phyloP scores from a whole-genome alignment of 139 green algal genomes.

The Chlorella ohadii region DNA sequence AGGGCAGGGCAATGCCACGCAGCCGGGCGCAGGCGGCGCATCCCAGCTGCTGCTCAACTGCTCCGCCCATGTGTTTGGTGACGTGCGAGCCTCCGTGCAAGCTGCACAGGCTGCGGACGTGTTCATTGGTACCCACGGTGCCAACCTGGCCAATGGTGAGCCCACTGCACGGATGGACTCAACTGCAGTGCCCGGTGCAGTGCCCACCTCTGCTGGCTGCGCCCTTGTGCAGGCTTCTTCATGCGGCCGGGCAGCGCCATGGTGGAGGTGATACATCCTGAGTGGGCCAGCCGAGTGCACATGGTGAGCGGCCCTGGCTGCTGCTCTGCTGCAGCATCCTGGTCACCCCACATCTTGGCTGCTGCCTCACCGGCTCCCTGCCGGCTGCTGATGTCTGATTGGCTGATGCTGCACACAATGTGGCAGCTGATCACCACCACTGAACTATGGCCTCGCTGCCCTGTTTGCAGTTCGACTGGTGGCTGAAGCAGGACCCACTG shows the following conservation, averaged over 20 bases:
- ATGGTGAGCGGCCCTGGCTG: background rate
- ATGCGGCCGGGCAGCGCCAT: background rate
- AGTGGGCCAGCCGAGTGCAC: background rate
- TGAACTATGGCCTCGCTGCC: no score
- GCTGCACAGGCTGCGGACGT: background rate
- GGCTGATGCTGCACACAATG: no score
- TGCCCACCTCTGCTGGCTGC: no score
- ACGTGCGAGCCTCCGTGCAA: background rate
- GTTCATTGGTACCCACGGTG: background rate
- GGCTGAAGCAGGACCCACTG: background rate
- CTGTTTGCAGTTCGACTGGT: background rate
- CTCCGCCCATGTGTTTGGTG: background rate
- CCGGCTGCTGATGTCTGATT: no score
- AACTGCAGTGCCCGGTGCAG: no score
- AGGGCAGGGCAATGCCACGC: no score
- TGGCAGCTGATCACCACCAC: no score
- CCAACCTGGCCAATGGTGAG: background rate
- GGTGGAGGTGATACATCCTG: background rate
- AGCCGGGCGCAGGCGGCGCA: no score
- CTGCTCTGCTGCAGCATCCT: background rate
- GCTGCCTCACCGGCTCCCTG: no score
- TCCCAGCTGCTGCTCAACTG: background rate
- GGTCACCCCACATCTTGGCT: no score
- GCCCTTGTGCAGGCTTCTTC: background rate
- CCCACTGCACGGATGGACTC: no score